Conservation (phyloP, 1,284 basidiomycete genomes). For the Polyporus tsugae region DNA sequence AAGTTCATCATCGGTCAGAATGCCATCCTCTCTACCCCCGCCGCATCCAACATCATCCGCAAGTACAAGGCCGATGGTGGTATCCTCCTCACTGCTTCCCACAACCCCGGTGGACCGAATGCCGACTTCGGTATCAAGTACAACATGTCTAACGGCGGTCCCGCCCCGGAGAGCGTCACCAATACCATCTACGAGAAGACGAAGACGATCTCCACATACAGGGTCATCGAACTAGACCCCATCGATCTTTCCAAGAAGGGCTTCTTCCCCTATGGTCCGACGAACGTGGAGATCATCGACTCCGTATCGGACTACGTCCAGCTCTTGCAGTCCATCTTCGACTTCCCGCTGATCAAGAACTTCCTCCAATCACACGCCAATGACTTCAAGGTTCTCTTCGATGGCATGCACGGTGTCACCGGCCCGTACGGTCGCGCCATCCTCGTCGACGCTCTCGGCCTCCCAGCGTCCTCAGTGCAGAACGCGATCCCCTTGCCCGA, state of each 20-base stretch:
- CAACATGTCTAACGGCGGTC: constrained; percentile 97
- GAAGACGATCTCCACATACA: constrained; percentile 88
- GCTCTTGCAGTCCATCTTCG: constrained; percentile 91
- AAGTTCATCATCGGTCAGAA: constrained; percentile 93
- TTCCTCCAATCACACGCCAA: constrained; percentile 80
- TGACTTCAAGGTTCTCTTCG: constrained; percentile 92
- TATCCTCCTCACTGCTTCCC: constrained; percentile 96
- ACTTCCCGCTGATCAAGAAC: constrained; percentile 91
- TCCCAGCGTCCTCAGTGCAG: constrained; percentile 85
- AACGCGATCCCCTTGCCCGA: constrained; percentile 93
- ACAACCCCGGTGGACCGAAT: constrained; percentile 98
- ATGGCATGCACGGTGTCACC: constrained; percentile 96
- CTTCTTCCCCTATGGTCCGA: constrained; percentile 81
- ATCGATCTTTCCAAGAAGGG: constrained; percentile 86
- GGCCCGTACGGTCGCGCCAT: constrained; percentile 95
- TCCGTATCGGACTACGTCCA: constrained; percentile 91
- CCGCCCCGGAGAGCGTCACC: constrained; percentile 94
- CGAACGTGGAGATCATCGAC: constrained; percentile 93
- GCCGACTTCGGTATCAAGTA: constrained; percentile 99
- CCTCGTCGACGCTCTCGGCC: constrained; percentile 86
- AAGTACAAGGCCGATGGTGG: constrained; percentile 97
- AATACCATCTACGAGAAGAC: constrained; percentile 94
- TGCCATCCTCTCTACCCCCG: constrained; percentile 95
- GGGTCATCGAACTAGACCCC: constrained; percentile 76
- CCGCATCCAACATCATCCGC: constrained; percentile 95